Base-by-base conservation (phyloP, 2,329 filamentous ascomycete genomes). In the Lanzia echinophila region DNA sequence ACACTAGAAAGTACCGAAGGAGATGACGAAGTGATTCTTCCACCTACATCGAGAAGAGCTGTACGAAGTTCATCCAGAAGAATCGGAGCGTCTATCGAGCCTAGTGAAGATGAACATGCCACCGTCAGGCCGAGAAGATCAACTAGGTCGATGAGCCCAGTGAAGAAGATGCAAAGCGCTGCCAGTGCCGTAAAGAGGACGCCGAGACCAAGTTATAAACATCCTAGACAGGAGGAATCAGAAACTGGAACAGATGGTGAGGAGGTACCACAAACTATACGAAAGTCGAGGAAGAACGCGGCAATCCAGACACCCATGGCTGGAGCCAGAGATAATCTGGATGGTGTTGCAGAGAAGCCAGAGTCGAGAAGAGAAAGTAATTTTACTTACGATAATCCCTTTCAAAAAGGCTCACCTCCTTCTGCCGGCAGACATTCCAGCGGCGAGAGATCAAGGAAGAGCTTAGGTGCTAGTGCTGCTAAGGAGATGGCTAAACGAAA, bases 381-480 rank as follows among this genome's bases (percentile, higher is more conserved):
- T 32, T 97, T 97, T 70, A 90, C 87, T 1, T 80, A 85, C 62
- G 90, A 96, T 51, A 97, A 97, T 65, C 91, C 92, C 0, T 97
- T 97, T 67, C 92, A 97, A 69, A 88, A 87, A 66, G 87, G 90
- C 39, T 87, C 85, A 69, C 86, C 88, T 10, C 84, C 88, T 1
- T 70, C 78, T 6, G 67, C 73, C n/a, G 69, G 70, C 1, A 76
- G 28, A 74, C 73, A 67, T 28, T 72, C 79, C 20, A 72, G 68
- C 60, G 71, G 72, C 55, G 76, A 79, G 41, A 73, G 79, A 58
- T 75, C 74, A 62, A 77, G 64, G 17, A 68, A 61, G 50, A 67
- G 62, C 51, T 33, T 62, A n/a, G 60, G 62, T 7, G 32, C 46
- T 3, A 58, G 76, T n/a, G 66, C 70, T 2, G 74, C 68, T 17